Percentiles rank a stretch among this genome's conserved stretches.
These are phyloP conservation scores for Schizothecium vesticola DNA, from an alignment of 495 filamentous ascomycete species.

Conservation along the genomic window DNA sequence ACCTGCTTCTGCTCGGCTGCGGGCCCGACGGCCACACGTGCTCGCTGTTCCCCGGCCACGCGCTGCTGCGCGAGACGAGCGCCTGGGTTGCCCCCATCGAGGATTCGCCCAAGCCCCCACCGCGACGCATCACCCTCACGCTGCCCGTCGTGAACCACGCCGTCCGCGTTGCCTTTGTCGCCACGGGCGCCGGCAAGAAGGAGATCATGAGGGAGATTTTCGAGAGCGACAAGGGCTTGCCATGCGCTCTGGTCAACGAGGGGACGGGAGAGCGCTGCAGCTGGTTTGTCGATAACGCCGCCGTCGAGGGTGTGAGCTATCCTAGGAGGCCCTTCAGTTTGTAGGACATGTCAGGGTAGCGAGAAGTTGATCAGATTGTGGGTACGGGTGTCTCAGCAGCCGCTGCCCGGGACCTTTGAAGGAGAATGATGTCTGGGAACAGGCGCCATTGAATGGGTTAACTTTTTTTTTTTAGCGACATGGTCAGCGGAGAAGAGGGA, in stretches of 20 bases:
- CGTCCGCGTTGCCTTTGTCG: constrained; percentile 81
- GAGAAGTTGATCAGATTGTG: background rate
- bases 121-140: constrained; percentile 84
- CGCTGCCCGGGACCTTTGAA: background rate
- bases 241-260: constrained; percentile 82
- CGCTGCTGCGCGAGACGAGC: constrained; percentile 76
- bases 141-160: constrained; percentile 84
- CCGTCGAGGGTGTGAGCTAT: constrained; percentile 77
- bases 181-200: constrained; percentile 83
- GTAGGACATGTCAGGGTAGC: background rate
- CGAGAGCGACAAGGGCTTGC: constrained; percentile 68
- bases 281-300: constrained; percentile 88
- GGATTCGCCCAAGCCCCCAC: constrained; percentile 91
- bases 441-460: background rate
- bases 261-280: constrained; percentile 76
- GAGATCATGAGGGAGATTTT: constrained; percentile 90
- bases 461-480: background rate
- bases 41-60: constrained; percentile 88
- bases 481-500: background rate
- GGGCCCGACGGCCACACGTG: constrained; percentile 97
- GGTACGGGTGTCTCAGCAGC: background rate
- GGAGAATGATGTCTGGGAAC: background rate
- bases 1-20: constrained; percentile 84
- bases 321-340: constrained; percentile 53
- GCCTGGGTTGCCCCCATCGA: constrained; percentile 89